Conservation (phyloP, 73 alveolate species). For the Paramecium sexaurelia region DNA sequence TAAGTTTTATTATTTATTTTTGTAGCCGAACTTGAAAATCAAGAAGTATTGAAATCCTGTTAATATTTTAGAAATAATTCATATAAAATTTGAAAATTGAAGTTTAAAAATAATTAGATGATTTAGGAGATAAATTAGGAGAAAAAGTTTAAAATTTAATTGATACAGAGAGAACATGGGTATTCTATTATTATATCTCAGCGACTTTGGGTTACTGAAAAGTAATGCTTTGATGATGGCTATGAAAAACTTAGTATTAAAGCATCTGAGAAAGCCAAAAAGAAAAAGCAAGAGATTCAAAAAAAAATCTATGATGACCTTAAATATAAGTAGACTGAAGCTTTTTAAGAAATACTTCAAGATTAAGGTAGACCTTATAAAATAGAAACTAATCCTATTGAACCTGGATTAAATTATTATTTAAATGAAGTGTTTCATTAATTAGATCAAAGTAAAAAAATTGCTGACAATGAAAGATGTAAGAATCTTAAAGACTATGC, state of each 20-base stretch:
- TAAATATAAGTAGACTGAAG: background rate
- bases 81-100: background rate
- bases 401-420: constrained; percentile 55
- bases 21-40: constrained; percentile 10
- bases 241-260: background rate
- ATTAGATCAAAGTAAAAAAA: background rate
- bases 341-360: background rate
- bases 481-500: constrained; percentile 28
- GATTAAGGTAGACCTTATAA: constrained; percentile 18
- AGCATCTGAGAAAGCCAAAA: constrained; percentile 8
- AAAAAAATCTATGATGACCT: constrained; percentile 33
- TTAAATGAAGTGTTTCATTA: constrained; percentile 39
- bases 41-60: constrained; percentile 12
- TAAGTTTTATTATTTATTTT: constrained; percentile 22
- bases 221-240: background rate
- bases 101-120: background rate
- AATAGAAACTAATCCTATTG: constrained; percentile 38
- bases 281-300: background rate
- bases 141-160: background rate
- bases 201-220: constrained; percentile 40
- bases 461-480: constrained; percentile 37
- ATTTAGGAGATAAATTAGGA: constrained; percentile 27
- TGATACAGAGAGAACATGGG: constrained; percentile 48
- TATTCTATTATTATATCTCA: constrained; percentile 17
- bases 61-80: constrained; percentile 32